Evolutionary conservation across 495 filamentous ascomycete species (phyloP), one percentile per base, ranked within the genome.

Genomic region (Hypoxylon rickii): DNA sequence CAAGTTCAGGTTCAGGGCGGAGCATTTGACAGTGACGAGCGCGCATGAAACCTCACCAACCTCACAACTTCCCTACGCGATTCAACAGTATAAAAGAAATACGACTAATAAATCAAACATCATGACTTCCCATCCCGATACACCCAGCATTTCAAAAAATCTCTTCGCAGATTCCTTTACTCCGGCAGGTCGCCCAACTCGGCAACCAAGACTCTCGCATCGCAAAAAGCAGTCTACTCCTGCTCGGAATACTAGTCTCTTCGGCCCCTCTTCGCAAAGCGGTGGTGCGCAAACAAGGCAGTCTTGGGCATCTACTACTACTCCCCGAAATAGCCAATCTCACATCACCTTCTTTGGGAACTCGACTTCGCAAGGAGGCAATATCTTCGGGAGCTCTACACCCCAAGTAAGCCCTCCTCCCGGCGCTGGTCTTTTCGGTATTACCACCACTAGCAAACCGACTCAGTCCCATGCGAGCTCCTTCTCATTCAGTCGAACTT

Each of bases 401-500:
- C 24, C 24, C 10, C 24, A 29, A 29, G 24, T 29, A 10, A 29
- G 24, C 24, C 24, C 24, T 29, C 24, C 24, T 10, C 24, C 24
- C 10, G 24, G 24, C 24, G 4, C 24, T 29, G n/a, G n/a, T n/a
- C 10, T 29, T 10, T 29, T 29, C 10, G 24, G 24, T 4, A 29
- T 29, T 10, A 29, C 24, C 10, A 4, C 24, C 10, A 29, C 10
- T 10, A 29, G 18, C 3, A 38, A 21, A 13, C 36, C 51, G 24
- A 12, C 6, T n/a, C 44, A 33, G 10, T n/a, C 39, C 18, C 46
- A 44, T 6, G 5, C 33, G 32, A 44, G 40, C 32, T 26, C 38
- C 3, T 51, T 57, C 19, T 17, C 34, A 8, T 13, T 29, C 17
- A 33, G 54, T n/a, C n/a, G n/a, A n/a, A n/a, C n/a, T n/a, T n/a